phyloP scores from a whole-genome alignment of 495 filamentous ascomycete genomes.

The Parathielavia appendiculata region DNA sequence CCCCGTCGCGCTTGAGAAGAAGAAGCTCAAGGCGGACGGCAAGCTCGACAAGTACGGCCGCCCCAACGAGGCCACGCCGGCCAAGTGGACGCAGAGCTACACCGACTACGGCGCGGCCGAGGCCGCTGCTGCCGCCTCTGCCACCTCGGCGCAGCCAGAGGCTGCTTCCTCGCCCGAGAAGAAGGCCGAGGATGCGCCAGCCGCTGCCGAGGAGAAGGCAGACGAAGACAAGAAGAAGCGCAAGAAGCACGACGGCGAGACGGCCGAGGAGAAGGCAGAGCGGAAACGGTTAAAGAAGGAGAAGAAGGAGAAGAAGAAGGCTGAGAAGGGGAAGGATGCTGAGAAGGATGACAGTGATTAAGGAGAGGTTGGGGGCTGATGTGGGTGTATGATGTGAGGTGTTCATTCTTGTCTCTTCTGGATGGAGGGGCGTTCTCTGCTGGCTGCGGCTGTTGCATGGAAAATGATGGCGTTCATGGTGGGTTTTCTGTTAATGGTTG shows the following conservation, averaged over 20 bases:
- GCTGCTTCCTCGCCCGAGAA: constrained; percentile 25
- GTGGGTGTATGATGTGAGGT: neutral
- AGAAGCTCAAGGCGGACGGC: constrained; percentile 97
- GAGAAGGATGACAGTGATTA: constrained; percentile 40
- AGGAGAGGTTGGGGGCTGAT: neutral
- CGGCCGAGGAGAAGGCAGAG: constrained; percentile 67
- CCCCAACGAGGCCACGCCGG: constrained; percentile 83
- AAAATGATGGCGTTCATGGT: constrained; percentile 14
- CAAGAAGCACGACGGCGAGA: constrained; percentile 78
- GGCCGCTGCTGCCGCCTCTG: constrained; percentile 22
- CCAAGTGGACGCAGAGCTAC: constrained; percentile 84
- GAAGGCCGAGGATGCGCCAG: constrained; percentile 35
- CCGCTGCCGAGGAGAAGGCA: constrained; percentile 42
- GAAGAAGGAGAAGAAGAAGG: constrained; percentile 61
- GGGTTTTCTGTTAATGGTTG: constrained; percentile 5
- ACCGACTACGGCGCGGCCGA: constrained; percentile 68
- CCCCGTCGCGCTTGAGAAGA: constrained; percentile 87
- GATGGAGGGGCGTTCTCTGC: constrained; percentile 9
- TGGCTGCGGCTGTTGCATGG: constrained; percentile 12
- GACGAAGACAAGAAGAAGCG: constrained; percentile 59
- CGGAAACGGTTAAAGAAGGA: constrained; percentile 68
- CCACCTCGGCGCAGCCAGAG: constrained; percentile 31
- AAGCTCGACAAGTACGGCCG: constrained; percentile 97
- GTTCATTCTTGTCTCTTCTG: constrained; percentile 11
- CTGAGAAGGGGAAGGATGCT: constrained; percentile 49